A percentile compares a stretch with the other conserved stretches of the same genome.
These are phyloP conservation scores for Pharnaceum exiguum DNA, from an alignment of 148 eudicot genomes.

Conservation along the genomic window DNA sequence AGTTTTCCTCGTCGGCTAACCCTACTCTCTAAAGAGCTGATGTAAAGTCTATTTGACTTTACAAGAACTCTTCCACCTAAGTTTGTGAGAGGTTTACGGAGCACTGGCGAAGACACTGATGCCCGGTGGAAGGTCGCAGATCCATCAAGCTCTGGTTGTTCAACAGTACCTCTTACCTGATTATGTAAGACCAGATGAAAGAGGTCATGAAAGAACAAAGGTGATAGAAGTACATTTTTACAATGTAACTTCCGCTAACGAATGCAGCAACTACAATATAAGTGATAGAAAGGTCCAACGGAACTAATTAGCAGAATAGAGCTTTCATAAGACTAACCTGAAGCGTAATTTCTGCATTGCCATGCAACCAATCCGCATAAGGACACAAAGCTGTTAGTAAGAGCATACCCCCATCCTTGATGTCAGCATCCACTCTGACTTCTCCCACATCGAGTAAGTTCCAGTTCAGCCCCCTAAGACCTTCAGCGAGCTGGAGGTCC, in stretches of 20 bases:
- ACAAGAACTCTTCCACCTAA: conserved; percentile 88
- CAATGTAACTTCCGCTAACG: not conserved
- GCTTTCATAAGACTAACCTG: conserved; percentile 49
- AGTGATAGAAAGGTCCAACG: not conserved
- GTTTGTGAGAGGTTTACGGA: conserved; percentile 85
- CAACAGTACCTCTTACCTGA: conserved; percentile 99
- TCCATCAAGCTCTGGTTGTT: conserved; percentile 93
- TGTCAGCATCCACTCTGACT: conserved; percentile 99
- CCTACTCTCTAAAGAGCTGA: conserved; percentile 84
- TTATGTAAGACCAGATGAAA: conserved; percentile 18
- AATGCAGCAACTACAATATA: not conserved
- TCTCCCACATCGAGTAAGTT: conserved; percentile 89
- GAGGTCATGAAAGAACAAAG: conserved; percentile 10
- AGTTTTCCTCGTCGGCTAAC: conserved; percentile 94
- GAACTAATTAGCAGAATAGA: not conserved
- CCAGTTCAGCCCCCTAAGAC: conserved; percentile 92
- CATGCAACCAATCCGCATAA: conserved; percentile 92
- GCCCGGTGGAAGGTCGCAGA: conserved; percentile 97
- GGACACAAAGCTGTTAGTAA: conserved; percentile 93
- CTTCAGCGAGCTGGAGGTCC: conserved; percentile 89
- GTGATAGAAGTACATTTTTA: not conserved
- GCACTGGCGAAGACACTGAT: conserved; percentile 93
- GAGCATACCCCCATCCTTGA: conserved; percentile 99
- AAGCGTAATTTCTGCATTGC: conserved; percentile 93
- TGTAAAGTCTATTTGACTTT: conserved; percentile 81